Conservation (phyloP, 176 grass and related monocot species). For the Bolboschoenus planiculmis region DNA sequence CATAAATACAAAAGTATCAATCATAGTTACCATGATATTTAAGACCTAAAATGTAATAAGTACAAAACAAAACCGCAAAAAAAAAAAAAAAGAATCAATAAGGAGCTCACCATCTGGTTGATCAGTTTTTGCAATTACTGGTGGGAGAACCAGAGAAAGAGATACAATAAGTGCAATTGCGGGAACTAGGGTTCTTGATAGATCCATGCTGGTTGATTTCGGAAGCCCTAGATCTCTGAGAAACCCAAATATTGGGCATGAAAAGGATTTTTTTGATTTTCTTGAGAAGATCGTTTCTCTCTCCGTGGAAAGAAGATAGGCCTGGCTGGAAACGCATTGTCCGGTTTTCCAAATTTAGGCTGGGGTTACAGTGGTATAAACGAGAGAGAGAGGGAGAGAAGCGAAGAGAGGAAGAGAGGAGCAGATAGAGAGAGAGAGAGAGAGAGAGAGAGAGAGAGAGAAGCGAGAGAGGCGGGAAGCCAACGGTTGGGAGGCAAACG, state of each 20-base stretch:
- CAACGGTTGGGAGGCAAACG: neutral
- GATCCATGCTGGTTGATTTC: constrained; percentile 30
- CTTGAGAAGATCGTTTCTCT: constrained; percentile 3
- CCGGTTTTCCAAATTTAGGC: constrained; percentile 26
- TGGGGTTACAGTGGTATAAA: neutral
- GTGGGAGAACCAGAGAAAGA: neutral
- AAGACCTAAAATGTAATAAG: neutral
- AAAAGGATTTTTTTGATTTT: neutral
- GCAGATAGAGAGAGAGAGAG: neutral
- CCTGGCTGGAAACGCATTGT: neutral
- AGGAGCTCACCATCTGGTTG: constrained; percentile 44
- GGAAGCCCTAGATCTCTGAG: constrained; percentile 4
- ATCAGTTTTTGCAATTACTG: constrained; percentile 51
- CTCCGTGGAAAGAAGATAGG: constrained; percentile 3
- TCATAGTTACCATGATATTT: neutral
- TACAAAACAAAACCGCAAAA: neutral
- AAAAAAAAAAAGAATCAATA: neutral
- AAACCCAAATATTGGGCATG: constrained; percentile 21
- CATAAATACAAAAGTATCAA: neutral
- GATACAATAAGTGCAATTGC: neutral
- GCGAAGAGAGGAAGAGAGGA: neutral
- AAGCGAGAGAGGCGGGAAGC: constrained; percentile 35
- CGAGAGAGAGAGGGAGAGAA: neutral
- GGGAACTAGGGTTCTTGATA: constrained; percentile 1
- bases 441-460: neutral